Percentiles rank a stretch among this genome's conserved stretches.
phyloP scores from a whole-genome alignment of 257 asterid genomes.

The Scutellaria minor region DNA sequence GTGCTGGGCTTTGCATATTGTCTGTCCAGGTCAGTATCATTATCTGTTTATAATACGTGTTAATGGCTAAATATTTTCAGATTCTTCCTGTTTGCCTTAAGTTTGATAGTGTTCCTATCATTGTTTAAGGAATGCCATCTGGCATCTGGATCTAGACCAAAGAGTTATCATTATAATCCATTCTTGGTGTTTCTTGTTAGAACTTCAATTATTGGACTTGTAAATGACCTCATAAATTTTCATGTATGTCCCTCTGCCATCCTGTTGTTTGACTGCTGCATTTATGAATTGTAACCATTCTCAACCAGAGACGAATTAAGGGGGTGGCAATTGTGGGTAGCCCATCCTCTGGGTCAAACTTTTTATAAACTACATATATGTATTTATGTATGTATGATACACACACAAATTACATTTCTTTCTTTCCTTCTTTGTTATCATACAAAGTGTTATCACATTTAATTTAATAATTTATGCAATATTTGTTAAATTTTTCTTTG shows the following conservation, averaged over 20 bases:
- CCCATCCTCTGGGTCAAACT: too few relatives aligned
- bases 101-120: slow-evolving; percentile 19
- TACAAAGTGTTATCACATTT: too few relatives aligned
- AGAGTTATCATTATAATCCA: background rate
- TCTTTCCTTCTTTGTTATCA: too few relatives aligned
- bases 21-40: slow-evolving; percentile 69
- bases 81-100: slow-evolving; percentile 28
- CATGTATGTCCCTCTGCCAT: slow-evolving; percentile 15
- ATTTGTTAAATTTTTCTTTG: too few relatives aligned
- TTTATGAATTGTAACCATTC: slow-evolving; percentile 17
- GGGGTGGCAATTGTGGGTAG: too few relatives aligned
- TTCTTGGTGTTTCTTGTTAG: slow-evolving; percentile 16
- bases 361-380: too few relatives aligned
- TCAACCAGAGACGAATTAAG: background rate
- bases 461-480: too few relatives aligned
- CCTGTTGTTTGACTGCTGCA: background rate
- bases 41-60: slow-evolving; percentile 21
- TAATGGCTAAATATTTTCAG: slow-evolving; percentile 7
- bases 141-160: slow-evolving; percentile 1
- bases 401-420: too few relatives aligned
- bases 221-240: slow-evolving; percentile 5
- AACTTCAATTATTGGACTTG: slow-evolving; percentile 6
- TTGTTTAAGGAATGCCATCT: background rate
- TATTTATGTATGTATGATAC: too few relatives aligned
- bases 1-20: slow-evolving; percentile 91